phyloP scores from a whole-genome alignment of 768 basidiomycete genomes.

The Phanerochaete sordida region DNA sequence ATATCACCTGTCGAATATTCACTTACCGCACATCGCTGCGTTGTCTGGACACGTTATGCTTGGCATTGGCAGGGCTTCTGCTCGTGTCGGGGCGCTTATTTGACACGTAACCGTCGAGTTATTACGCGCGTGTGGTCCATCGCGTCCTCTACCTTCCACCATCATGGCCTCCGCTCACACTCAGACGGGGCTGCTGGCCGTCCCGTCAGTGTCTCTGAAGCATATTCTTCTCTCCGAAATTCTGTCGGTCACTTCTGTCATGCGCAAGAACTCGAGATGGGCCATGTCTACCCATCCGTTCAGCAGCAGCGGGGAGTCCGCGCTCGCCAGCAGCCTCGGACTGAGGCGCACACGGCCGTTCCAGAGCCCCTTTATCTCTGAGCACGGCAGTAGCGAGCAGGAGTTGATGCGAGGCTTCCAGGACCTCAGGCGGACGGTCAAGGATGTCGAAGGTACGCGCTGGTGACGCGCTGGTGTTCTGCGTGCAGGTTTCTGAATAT shows the following conservation, averaged over 20 bases:
- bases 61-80: too few relatives aligned
- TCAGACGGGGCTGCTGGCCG: not conserved
- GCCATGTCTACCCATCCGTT: constrained; percentile 68
- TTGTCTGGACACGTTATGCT: not conserved
- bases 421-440: constrained; percentile 72
- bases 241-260: constrained; percentile 83
- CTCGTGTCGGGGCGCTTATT: constrained; percentile 10
- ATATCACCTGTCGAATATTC: constrained; percentile 2
- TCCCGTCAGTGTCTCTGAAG: constrained; percentile 45
- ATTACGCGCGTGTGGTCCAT: not conserved
- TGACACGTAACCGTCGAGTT: constrained; percentile 11
- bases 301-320: constrained; percentile 51
- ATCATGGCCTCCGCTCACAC: not conserved
- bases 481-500: not conserved
- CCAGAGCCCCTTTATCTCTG: constrained; percentile 37
- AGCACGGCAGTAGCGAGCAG: constrained; percentile 62
- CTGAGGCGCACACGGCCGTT: constrained; percentile 58
- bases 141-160: not conserved
- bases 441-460: constrained; percentile 60
- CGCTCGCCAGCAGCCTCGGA: constrained; percentile 71
- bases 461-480: not conserved
- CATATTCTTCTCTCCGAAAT: constrained; percentile 91
- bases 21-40: not conserved
- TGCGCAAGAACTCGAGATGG: constrained; percentile 99
- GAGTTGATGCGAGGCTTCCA: constrained; percentile 91